These are phyloP conservation scores for Arachis hypogaea DNA, from an alignment of 306 rosid species.

Conservation along the genomic window DNA sequence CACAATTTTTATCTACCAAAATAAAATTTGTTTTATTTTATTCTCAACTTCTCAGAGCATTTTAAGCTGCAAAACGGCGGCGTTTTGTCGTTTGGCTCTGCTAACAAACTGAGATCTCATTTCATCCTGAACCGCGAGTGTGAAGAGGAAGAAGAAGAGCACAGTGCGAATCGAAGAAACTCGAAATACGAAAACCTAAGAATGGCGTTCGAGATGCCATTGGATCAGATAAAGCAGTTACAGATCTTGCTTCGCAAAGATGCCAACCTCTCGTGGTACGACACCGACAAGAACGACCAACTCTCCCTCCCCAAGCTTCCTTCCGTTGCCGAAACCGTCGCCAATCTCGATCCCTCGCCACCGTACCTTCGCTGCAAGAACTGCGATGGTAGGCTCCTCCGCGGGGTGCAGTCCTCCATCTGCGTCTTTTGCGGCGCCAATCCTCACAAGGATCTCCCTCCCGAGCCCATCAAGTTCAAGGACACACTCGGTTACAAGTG, in stretches of 20 bases:
- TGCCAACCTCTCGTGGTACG: constrained; percentile 70
- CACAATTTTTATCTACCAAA: too few species aligned
- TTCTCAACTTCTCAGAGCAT: neutral
- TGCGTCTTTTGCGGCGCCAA: constrained; percentile 80
- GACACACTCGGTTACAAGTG: constrained; percentile 70
- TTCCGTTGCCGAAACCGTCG: constrained; percentile 61
- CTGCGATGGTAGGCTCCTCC: constrained; percentile 76
- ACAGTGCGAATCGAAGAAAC: neutral
- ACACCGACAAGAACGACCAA: constrained; percentile 55
- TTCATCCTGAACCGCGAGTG: constrained; percentile 1
- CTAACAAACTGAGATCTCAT: neutral
- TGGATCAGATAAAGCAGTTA: constrained; percentile 66
- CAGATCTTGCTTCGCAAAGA: constrained; percentile 68
- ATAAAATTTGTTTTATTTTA: neutral
- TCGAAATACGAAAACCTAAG: constrained; percentile 39
- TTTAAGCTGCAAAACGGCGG: neutral
- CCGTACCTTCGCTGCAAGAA: constrained; percentile 75
- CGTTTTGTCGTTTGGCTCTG: neutral
- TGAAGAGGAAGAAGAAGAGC: neutral
- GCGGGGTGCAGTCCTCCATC: constrained; percentile 61
- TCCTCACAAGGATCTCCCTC: constrained; percentile 62
- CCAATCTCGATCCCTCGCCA: constrained; percentile 78
- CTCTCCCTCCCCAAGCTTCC: constrained; percentile 61
- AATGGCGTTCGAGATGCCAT: constrained; percentile 77
- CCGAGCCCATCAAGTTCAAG: constrained; percentile 73